Evolutionary conservation across 176 grass and related monocot species (phyloP).

Genomic region (Tuctoria greenei): DNA sequence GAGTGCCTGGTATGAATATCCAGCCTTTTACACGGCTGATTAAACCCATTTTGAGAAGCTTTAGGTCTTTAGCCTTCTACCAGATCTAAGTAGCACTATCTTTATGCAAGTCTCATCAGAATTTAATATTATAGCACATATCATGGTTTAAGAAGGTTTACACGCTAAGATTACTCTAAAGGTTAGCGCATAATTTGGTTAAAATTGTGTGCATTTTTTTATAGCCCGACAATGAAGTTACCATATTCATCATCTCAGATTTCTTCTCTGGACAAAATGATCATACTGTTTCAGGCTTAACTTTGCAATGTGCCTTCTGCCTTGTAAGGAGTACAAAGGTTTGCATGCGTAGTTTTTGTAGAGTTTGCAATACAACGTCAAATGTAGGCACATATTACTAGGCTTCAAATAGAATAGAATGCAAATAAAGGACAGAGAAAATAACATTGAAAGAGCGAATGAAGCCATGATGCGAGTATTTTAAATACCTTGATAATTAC

Average conservation of each 20-base stretch:
- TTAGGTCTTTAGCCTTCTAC: background rate
- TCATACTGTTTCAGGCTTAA: conserved; percentile 23
- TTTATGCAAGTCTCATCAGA: no score
- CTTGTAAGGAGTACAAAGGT: conserved; percentile 15
- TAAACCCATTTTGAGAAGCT: background rate
- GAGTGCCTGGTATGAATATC: background rate
- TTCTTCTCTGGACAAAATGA: conserved; percentile 6
- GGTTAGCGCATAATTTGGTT: conserved; percentile 10
- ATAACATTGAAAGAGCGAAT: background rate
- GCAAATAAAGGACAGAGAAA: conserved; percentile 5
- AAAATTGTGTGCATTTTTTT: background rate
- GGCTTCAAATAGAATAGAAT: conserved; percentile 6
- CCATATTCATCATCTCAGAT: conserved; percentile 17
- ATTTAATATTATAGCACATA: background rate
- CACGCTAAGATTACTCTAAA: conserved; percentile 4
- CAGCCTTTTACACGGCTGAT: background rate
- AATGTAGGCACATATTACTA: background rate
- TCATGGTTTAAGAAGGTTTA: background rate
- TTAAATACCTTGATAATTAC: conserved; percentile 16
- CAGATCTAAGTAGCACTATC: background rate
- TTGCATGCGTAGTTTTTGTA: background rate
- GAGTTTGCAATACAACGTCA: conserved; percentile 1
- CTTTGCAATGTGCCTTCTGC: background rate
- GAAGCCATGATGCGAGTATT: background rate
- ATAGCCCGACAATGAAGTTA: conserved; percentile 11